Evolutionary conservation across 306 rosid species (phyloP), one percentile per base, ranked within the genome.

Genomic region (Pueraria montana): DNA sequence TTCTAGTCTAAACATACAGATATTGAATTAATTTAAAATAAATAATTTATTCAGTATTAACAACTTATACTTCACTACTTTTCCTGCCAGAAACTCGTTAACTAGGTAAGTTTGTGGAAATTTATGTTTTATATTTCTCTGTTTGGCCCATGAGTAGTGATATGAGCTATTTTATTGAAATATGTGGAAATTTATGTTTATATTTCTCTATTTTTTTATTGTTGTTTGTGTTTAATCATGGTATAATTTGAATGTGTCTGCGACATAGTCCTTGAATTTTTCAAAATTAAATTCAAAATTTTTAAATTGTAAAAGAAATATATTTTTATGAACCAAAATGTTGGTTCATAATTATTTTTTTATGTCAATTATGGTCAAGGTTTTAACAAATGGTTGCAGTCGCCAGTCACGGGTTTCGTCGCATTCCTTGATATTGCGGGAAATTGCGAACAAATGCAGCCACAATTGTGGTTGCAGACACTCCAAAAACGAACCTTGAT

Each of bases 191-290:
- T 36, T 7, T n/a, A 32, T 77, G 63, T 58, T 75, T 63, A 14
- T 5, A 27, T n/a, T 63, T 63, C 14, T 77, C 61, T 46, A 5
- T 63, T 26, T 75, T 77, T 46, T 8, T 64, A 14, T 8, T 36
- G 62, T 72, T 6, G 32, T 72, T 72, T 72, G 27, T 11, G 20
- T 18, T 46, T 17, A 58, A 64, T 76, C 56, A 24, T 46, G n/a
- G 20, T 40, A n/a, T 7, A 0, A n/a, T 32, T n/a, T 4, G 9
- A 52, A 18, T 52, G 9, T n/a, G 49, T 10, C 30, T 11, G 49
- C 0, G 17, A 27, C n/a, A 1, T n/a, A 16, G 12, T 70, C 23
- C 42, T 45, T 52, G 27, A 58, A 24, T 21, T 62, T 61, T 61
- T 27, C 13, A 18, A 42, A 70, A 55, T 56, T n/a, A 53, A 43